Evolutionary conservation across 1,284 basidiomycete genomes (phyloP), one percentile per base, ranked within the genome.

Genomic region (Tranzscheliella williamsii): DNA sequence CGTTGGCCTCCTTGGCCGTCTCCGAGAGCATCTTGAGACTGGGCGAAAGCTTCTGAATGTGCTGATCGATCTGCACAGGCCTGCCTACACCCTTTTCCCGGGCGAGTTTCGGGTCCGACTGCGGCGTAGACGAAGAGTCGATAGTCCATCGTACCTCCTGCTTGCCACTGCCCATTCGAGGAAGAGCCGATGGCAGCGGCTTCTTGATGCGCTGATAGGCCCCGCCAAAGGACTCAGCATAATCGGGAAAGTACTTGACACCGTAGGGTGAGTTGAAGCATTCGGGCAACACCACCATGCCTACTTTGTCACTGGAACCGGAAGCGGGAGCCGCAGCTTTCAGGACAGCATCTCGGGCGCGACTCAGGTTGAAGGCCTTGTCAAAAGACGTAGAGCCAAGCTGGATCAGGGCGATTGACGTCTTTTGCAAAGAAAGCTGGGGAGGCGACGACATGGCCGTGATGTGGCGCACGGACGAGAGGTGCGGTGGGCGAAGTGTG

Each of bases 201-300:
- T 47, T 55, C 51, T 64, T 66, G 56, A 69, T 66, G 46, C 51
- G 60, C 43, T 73, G 68, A 21, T 68, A 76, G 7, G 75, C 56
- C 5, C 70, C 71, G 5, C 63, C 58, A 18, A 76, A 65, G 2
- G 58, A 53, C 36, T 73, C 74, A 13, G 75, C 73, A 32, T 78
- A 76, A 34, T 70, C 73, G 46, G 49, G 38, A 38, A 72, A 73
- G 7, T 76, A 85, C 4, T 83, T 82, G 57, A 90, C 87, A 0
- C 93, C 93, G 73, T 98, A 98, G 0, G 93, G 92, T 12, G 90
- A 93, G 79, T 98, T 98, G 83, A 98, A 99, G 81, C 91, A 91
- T 83, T 98, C 94, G 86, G 93, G 69, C 18, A 40, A 34, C 11
- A 70, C 54, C 15, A 70, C 70, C 64, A 77, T 62, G 30, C 70